Percentiles rank a stretch among this genome's conserved stretches.
phyloP scores from a whole-genome alignment of 1,139 yeast genomes.

The Geotrichum citri-aurantii region DNA sequence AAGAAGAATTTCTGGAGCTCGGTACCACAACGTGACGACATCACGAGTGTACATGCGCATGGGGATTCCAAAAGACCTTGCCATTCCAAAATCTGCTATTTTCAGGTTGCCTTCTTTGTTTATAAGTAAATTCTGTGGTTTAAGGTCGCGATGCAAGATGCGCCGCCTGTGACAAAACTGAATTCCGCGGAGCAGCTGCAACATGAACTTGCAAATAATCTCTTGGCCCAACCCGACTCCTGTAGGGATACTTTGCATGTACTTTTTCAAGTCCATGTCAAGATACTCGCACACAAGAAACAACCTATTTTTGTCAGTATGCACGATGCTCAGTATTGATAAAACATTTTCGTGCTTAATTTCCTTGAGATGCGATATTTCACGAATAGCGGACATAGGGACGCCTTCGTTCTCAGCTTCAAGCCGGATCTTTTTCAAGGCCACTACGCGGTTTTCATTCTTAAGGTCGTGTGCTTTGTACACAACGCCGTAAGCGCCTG shows the following conservation, averaged over 20 bases:
- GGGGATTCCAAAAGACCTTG: constrained; percentile 96
- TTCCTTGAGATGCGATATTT: constrained; percentile 87
- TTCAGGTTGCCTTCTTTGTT: constrained; percentile 93
- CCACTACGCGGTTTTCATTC: constrained; percentile 87
- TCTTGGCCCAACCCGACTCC: constrained; percentile 85
- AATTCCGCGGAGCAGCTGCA: constrained; percentile 85
- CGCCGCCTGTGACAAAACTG: constrained; percentile 94
- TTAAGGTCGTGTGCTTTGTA: constrained; percentile 89
- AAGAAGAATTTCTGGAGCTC: constrained; percentile 91
- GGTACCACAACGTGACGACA: constrained; percentile 95
- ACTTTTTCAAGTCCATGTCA: constrained; percentile 88
- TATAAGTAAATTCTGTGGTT: constrained; percentile 91
- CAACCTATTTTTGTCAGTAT: constrained; percentile 86
- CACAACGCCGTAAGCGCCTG: constrained; percentile 93
- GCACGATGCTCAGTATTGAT: constrained; percentile 84
- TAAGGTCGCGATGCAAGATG: constrained; percentile 89
- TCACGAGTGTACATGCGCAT: constrained; percentile 94
- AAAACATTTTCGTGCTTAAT: constrained; percentile 90
- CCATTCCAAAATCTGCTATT: constrained; percentile 94
- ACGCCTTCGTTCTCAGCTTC: constrained; percentile 99
- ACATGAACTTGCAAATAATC: constrained; percentile 89
- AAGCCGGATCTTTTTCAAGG: constrained; percentile 85
- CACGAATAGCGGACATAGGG: constrained; percentile 96
- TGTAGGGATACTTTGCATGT: constrained; percentile 92
- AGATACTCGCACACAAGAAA: constrained; percentile 89